Evolutionary conservation across 163 green algal species (phyloP), one percentile per base, ranked within the genome.

Genomic region (Dunaliella salina): DNA sequence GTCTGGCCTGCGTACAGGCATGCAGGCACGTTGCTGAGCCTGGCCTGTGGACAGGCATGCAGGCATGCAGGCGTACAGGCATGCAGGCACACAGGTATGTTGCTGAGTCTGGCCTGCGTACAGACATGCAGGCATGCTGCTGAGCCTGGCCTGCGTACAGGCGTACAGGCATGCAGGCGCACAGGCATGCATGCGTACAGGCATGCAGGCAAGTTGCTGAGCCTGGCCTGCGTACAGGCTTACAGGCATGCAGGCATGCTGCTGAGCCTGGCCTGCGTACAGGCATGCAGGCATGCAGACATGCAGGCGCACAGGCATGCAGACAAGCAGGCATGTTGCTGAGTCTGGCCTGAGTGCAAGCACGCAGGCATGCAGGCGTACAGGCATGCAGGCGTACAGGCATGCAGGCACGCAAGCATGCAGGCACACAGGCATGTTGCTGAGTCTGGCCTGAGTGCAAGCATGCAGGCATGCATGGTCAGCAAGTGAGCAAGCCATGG

Each of bases 301-400:
- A 69, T 69, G 15, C 18, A 69, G 80, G n/a, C n/a, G n/a, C n/a
- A n/a, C n/a, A n/a, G n/a, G n/a, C n/a, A n/a, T n/a, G n/a, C n/a
- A n/a, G n/a, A n/a, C n/a, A n/a, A n/a, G n/a, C n/a, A n/a, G n/a
- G n/a, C n/a, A n/a, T n/a, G n/a, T n/a, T n/a, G n/a, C n/a, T n/a
- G n/a, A n/a, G n/a, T n/a, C n/a, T n/a, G n/a, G n/a, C n/a, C n/a
- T 84, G 0, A 67, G 80, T 84, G 80, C 59, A 34, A 67, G 80
- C 33, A 30, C 59, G 80, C 59, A 33, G 57, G 80, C 59, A 33
- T 84, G 80, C 59, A 34, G 13, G 0, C 59, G n/a, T 63, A 30
- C 25, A 59, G 57, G 80, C 59, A 34, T 59, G 80, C 25, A 34
- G 57, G 80, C 25, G 25, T 84, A 30, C 59, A 34, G 57, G 80